Percentiles rank a stretch among this genome's conserved stretches.
phyloP scores from a whole-genome alignment of 306 rosid species.

The Mimosa pudica region DNA sequence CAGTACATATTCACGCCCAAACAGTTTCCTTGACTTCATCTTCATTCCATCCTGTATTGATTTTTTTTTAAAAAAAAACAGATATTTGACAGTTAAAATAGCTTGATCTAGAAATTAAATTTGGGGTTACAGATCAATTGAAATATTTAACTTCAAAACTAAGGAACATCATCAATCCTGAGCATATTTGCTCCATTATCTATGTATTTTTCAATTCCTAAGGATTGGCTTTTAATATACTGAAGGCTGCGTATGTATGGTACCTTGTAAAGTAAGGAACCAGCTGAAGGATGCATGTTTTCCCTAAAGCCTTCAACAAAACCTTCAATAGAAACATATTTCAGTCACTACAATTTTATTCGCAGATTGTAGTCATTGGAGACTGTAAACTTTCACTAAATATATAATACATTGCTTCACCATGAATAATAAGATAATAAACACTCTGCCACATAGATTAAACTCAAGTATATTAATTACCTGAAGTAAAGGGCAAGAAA shows the following conservation, averaged over 20 bases:
- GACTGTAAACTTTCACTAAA: background rate
- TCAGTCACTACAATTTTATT: background rate
- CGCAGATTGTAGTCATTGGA: background rate
- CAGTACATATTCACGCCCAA: slow-evolving; percentile 41
- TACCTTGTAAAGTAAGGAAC: slow-evolving; percentile 54
- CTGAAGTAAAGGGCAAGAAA: slow-evolving; percentile 56
- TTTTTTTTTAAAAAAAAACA: background rate
- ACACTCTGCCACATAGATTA: background rate
- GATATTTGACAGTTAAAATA: slow-evolving; percentile 21
- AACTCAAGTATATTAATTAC: slow-evolving; percentile 33
- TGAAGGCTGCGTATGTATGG: background rate
- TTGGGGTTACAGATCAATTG: background rate
- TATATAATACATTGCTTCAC: background rate
- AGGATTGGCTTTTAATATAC: background rate
- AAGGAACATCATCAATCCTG: background rate
- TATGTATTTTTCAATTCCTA: background rate
- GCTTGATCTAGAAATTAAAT: slow-evolving; percentile 12
- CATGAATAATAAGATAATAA: background rate
- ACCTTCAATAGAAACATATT: slow-evolving; percentile 36
- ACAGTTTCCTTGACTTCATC: slow-evolving; percentile 59
- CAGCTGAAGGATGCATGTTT: slow-evolving; percentile 37
- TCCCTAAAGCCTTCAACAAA: slow-evolving; percentile 58
- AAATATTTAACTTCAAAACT: background rate
- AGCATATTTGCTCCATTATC: slow-evolving; percentile 22
- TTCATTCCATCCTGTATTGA: slow-evolving; percentile 45